These are phyloP conservation scores for Cucurbitaria berberidis DNA, from an alignment of 2,329 filamentous ascomycete species.

Conservation along the genomic window DNA sequence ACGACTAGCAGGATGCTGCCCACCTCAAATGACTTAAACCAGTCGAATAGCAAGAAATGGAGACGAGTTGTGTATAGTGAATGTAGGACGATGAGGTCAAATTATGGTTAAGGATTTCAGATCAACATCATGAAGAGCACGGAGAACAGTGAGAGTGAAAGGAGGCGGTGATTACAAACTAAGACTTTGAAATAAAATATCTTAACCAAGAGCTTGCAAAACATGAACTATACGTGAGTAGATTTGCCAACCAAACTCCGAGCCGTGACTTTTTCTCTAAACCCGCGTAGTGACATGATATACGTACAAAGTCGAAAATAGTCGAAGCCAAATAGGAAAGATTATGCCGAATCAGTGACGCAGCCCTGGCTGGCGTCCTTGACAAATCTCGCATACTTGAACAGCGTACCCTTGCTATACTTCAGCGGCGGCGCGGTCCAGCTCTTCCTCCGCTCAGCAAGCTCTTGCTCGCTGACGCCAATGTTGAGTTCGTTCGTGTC, in stretches of 20 bases:
- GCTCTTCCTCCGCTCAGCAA: constrained; percentile 57
- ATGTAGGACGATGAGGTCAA: no score
- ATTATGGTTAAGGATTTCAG: no score
- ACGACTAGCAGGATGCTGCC: no score
- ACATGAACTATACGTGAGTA: background rate
- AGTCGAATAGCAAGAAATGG: no score
- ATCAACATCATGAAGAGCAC: no score
- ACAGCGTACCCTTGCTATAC: constrained; percentile 64
- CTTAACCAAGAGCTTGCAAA: background rate
- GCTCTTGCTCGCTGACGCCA: constrained; percentile 69
- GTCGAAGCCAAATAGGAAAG: background rate
- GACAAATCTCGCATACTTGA: constrained; percentile 64
- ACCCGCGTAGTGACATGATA: constrained; percentile 3
- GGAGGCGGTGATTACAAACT: no score
- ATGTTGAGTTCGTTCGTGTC: constrained; percentile 72
- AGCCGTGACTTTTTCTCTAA: constrained; percentile 8
- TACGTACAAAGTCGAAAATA: constrained; percentile 4
- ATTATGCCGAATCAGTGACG: constrained; percentile 58
- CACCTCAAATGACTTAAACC: no score
- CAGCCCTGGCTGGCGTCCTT: constrained; percentile 65
- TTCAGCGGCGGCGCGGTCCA: constrained; percentile 62
- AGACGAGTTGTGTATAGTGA: no score
- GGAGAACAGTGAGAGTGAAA: no score
- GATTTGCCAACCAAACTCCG: constrained; percentile 9
- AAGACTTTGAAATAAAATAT: background rate